Evolutionary conservation across 441 rosid species (phyloP).

Genomic region (Arabidopsis hybrid): DNA sequence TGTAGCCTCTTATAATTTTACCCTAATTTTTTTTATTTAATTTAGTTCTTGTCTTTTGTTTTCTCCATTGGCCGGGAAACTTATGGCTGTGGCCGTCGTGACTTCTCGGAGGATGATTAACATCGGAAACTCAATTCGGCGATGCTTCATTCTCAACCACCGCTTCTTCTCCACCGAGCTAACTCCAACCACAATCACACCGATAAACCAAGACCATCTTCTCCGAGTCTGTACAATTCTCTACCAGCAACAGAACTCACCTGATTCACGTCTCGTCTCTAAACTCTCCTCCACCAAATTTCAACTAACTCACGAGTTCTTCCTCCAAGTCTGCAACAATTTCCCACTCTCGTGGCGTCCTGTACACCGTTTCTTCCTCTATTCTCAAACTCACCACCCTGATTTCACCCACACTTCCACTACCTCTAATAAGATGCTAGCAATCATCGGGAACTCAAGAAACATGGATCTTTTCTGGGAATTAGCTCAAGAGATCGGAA

Average conservation of each 20-base stretch:
- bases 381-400: constrained; percentile 53
- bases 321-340: constrained; percentile 90
- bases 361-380: constrained; percentile 71
- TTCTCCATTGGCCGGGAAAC: neutral
- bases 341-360: constrained; percentile 90
- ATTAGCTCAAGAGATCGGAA: constrained; percentile 54
- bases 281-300: constrained; percentile 56
- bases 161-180: constrained; percentile 42
- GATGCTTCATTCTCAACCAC: constrained; percentile 28
- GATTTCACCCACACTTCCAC: constrained; percentile 57
- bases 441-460: constrained; percentile 65
- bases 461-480: constrained; percentile 83
- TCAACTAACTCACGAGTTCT: constrained; percentile 70
- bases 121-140: constrained; percentile 34
- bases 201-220: constrained; percentile 62
- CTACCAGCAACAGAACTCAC: constrained; percentile 73
- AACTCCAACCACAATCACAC: constrained; percentile 37
- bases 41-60: too few species aligned
- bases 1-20: too few species aligned
- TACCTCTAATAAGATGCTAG: constrained; percentile 74
- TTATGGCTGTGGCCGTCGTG: constrained; percentile 9
- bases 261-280: constrained; percentile 66
- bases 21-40: too few species aligned
- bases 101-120: constrained; percentile 33
- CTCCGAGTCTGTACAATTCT: constrained; percentile 81